These are phyloP conservation scores for Lactarius quietus DNA, from an alignment of 768 basidiomycete genomes.

Conservation along the genomic window DNA sequence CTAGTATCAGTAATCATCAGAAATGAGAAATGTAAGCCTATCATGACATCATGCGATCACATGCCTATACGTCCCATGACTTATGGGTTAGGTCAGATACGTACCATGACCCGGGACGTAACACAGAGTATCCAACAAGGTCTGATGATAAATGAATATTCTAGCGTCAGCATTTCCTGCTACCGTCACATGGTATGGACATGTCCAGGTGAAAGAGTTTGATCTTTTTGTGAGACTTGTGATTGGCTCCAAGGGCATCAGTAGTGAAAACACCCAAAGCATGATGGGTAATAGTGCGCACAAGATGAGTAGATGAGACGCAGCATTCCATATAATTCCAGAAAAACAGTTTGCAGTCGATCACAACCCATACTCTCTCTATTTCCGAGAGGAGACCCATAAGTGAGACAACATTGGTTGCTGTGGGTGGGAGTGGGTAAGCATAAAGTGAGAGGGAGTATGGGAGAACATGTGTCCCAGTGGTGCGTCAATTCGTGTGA, in stretches of 20 bases:
- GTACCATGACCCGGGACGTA: no score
- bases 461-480: slow-evolving; percentile 34
- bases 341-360: slow-evolving; percentile 89
- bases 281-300: slow-evolving; percentile 82
- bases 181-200: slow-evolving; percentile 70
- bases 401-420: slow-evolving; percentile 64
- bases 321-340: slow-evolving; percentile 98
- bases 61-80: no score
- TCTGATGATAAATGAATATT: no score
- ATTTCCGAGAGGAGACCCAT: slow-evolving; percentile 93
- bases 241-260: slow-evolving; percentile 39
- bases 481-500: no score
- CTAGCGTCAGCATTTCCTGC: slow-evolving; percentile 76
- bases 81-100: no score
- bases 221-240: slow-evolving; percentile 59
- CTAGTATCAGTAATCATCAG: no score
- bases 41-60: no score
- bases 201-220: slow-evolving; percentile 90
- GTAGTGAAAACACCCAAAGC: slow-evolving; percentile 69
- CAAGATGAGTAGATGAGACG: slow-evolving; percentile 68
- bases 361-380: slow-evolving; percentile 92
- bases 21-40: no score
- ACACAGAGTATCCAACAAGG: no score
- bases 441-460: slow-evolving; percentile 3
- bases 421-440: slow-evolving; percentile 36